Evolutionary conservation across 306 rosid genomes (phyloP), one percentile per base, ranked within the genome.

Genomic region (Cicer pinnatifidum): DNA sequence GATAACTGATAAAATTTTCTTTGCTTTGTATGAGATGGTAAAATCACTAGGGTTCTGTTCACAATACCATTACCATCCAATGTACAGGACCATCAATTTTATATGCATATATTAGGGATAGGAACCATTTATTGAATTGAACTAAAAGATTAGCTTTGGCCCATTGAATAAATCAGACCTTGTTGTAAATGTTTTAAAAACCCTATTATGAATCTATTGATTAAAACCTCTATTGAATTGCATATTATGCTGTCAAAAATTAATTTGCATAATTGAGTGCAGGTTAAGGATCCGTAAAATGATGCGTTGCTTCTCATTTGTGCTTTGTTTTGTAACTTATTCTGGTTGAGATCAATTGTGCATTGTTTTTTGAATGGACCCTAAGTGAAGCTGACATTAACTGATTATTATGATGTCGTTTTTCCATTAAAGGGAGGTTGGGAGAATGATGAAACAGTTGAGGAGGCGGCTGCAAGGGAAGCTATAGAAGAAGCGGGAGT

Each of bases 401-500:
- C 74, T 84, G 56, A 77, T 76, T 66, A 56, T 50, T 81, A 15
- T 37, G 11, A 62, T 74, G 23, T 58, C 61, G 13, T 59, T 80
- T 46, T 64, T 51, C 58, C 19, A 47, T 67, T 44, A 19, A 77
- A 90, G 96, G 96, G 92, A 77, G 96, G 96, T 74, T 90, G 96
- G 96, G 92, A 90, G 82, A 90, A 88, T 80, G 96, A 90, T 35
- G 96, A 90, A 84, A 88, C 96, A 39, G 92, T 90, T 78, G 73
- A 88, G 84, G 83, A 90, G 84, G 96, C 92, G 12, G 96, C 96
- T 69, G 81, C 51, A n/a, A 83, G 96, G 40, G 96, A 90, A 86
- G 96, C 96, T 67, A 80, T 90, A 33, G 96, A 90, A 86, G 96
- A 90, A 82, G 96, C 92, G 3, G 96, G 96, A 44, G 92, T 90